These are phyloP conservation scores for Eutreptiella sp. DNA, from an alignment of 208 protist species.

Conservation along the genomic window DNA sequence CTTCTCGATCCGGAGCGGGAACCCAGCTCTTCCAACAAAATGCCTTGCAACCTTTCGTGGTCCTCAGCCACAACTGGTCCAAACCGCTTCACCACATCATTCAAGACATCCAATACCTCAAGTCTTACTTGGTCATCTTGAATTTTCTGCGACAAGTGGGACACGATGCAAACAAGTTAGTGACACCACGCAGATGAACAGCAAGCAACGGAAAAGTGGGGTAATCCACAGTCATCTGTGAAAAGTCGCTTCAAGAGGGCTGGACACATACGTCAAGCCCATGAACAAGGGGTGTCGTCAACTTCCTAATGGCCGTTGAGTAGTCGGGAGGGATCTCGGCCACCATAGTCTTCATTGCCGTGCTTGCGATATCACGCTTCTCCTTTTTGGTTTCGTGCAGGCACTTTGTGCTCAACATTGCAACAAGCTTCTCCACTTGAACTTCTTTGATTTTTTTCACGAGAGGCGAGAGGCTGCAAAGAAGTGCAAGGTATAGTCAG, in stretches of 20 bases:
- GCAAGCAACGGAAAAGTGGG: too few relatives aligned
- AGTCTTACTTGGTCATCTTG: slow-evolving; percentile 39
- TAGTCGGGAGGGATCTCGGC: slow-evolving; percentile 34
- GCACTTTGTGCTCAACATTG: slow-evolving; percentile 25
- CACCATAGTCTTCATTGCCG: slow-evolving; percentile 51
- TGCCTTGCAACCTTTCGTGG: slow-evolving; percentile 49
- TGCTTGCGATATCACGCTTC: slow-evolving; percentile 45
- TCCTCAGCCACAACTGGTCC: slow-evolving; percentile 35
- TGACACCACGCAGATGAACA: too few relatives aligned
- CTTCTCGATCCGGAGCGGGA: slow-evolving; percentile 35
- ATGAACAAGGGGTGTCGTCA: slow-evolving; percentile 32
- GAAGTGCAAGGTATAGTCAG: neutral
- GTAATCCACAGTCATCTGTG: too few relatives aligned
- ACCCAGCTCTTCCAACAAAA: slow-evolving; percentile 41
- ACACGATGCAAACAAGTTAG: too few relatives aligned
- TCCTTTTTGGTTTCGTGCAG: slow-evolving; percentile 42
- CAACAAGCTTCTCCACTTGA: slow-evolving; percentile 31
- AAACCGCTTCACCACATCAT: slow-evolving; percentile 49
- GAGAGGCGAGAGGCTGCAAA: slow-evolving; percentile 26
- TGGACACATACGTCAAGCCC: too few relatives aligned
- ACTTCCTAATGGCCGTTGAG: slow-evolving; percentile 18
- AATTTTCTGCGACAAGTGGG: too few relatives aligned
- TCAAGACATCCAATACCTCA: slow-evolving; percentile 50
- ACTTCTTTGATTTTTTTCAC: slow-evolving; percentile 37
- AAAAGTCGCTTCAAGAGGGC: too few relatives aligned